A percentile compares a stretch with the other conserved stretches of the same genome.
These are phyloP conservation scores for Aspergillus heteromorphus DNA, from an alignment of 495 filamentous ascomycete species.

Conservation along the genomic window DNA sequence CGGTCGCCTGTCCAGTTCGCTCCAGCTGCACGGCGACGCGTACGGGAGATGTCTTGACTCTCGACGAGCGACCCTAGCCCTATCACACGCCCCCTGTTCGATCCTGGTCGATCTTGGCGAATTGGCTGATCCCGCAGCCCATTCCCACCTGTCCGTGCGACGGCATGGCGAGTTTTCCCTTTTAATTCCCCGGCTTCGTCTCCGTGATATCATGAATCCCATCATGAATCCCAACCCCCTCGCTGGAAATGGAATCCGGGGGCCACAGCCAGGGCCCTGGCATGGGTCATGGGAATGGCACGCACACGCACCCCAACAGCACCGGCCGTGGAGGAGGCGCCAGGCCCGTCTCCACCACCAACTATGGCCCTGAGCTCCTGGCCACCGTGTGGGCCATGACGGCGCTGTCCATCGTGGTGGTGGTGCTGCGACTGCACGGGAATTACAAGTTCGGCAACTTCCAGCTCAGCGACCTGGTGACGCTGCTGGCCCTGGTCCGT, in stretches of 20 bases:
- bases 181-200: neutral
- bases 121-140: neutral
- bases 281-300: neutral
- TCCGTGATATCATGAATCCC: neutral
- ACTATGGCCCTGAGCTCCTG: neutral
- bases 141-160: neutral
- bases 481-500: neutral
- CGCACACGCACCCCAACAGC: neutral
- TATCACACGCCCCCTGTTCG: neutral
- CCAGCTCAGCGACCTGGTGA: slow-evolving; percentile 3
- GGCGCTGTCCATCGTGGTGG: neutral
- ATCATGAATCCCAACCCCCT: neutral
- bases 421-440: neutral
- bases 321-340: neutral
- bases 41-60: too few species aligned
- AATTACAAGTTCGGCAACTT: slow-evolving; percentile 2
- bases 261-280: neutral
- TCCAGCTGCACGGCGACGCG: neutral
- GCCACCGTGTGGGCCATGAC: neutral
- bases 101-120: neutral
- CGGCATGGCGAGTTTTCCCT: neutral
- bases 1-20: neutral
- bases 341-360: neutral
- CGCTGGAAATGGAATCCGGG: neutral
- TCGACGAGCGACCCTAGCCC: neutral